Evolutionary conservation across 768 basidiomycete species (phyloP).

Genomic region (Omphalotus guepiniiformis): DNA sequence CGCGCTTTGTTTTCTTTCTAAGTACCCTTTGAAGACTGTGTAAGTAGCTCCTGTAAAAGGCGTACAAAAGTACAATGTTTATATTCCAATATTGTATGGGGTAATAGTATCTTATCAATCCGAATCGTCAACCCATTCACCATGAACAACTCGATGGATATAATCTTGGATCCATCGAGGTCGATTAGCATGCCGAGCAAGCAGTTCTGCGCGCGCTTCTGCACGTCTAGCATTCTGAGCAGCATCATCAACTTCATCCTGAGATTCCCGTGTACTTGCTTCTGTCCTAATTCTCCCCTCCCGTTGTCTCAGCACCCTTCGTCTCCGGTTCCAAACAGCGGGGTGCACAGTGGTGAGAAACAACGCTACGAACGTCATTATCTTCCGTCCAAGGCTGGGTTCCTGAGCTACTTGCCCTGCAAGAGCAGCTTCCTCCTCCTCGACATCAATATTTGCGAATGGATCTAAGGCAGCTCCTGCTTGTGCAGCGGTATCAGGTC

Average conservation of each 20-base stretch:
- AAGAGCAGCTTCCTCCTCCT: conserved; percentile 50
- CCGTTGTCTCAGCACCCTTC: conserved; percentile 51
- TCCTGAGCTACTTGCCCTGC: conserved; percentile 27
- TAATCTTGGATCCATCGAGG: conserved; percentile 63
- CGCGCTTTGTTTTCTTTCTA: too few species aligned
- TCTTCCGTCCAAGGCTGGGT: conserved; percentile 48
- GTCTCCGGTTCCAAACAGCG: conserved; percentile 68
- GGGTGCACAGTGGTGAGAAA: conserved; percentile 64
- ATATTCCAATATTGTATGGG: too few species aligned
- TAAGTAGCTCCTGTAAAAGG: too few species aligned
- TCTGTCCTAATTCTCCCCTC: conserved; percentile 69
- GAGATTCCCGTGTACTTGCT: conserved; percentile 17
- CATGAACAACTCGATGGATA: conserved; percentile 56
- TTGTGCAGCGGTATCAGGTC: background rate
- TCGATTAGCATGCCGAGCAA: conserved; percentile 45
- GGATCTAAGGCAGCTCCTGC: conserved; percentile 32
- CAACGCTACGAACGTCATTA: conserved; percentile 49
- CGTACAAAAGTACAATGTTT: too few species aligned
- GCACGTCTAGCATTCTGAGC: conserved; percentile 22
- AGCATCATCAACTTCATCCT: conserved; percentile 27
- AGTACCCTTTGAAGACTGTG: too few species aligned
- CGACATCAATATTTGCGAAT: conserved; percentile 55
- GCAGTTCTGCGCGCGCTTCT: conserved; percentile 38
- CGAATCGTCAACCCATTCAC: conserved; percentile 30
- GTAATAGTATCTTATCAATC: too few species aligned